Conservation (phyloP, 2,329 filamentous ascomycete species). For the Saccharata proteae region DNA sequence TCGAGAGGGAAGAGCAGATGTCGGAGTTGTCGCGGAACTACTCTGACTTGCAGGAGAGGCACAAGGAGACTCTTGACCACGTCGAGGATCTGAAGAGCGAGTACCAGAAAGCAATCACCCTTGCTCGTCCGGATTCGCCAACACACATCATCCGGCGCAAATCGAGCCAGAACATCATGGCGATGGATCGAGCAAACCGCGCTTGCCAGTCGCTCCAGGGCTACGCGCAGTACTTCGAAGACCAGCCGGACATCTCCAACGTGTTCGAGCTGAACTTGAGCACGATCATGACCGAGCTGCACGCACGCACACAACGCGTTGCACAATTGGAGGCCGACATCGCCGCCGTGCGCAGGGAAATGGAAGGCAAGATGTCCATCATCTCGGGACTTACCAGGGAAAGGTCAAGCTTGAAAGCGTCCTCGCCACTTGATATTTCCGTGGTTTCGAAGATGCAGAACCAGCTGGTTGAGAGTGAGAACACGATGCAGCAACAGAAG, state of each 20-base stretch:
- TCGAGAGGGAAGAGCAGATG: conserved; percentile 67
- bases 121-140: conserved; percentile 47
- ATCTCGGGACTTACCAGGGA: conserved; percentile 91
- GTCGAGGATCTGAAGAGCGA: conserved; percentile 88
- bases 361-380: conserved; percentile 93
- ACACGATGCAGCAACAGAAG: conserved; percentile 61
- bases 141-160: conserved; percentile 81
- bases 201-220: conserved; percentile 84
- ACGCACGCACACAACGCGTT: conserved; percentile 75
- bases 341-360: conserved; percentile 75
- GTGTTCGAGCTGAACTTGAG: conserved; percentile 89
- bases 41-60: conserved; percentile 67
- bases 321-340: conserved; percentile 82
- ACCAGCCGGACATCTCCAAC: conserved; percentile 72
- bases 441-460: conserved; percentile 78
- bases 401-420: conserved; percentile 71
- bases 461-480: conserved; percentile 75
- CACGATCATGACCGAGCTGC: conserved; percentile 83
- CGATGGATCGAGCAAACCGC: conserved; percentile 80
- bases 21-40: conserved; percentile 65
- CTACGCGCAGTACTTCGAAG: conserved; percentile 80
- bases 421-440: conserved; percentile 78
- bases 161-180: conserved; percentile 79
- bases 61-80: conserved; percentile 69
- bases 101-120: conserved; percentile 61